Base-by-base conservation (phyloP, 2,329 filamentous ascomycete genomes). In the Anisogramma anomala region DNA sequence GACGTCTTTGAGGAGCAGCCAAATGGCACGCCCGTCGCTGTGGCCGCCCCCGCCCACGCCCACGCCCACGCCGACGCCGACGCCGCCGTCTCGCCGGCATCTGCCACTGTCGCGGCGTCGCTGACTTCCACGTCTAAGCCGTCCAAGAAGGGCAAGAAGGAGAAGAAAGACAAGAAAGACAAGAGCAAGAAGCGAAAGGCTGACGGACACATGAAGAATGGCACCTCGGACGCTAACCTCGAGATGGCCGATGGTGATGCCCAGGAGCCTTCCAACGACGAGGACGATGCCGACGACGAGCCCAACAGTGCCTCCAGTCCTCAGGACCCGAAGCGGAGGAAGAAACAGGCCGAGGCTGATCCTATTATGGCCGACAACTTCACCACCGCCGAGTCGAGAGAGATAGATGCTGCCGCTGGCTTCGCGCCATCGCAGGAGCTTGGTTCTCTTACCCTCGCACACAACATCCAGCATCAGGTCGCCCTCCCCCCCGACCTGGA, bases 391-490 rank as follows among this genome's bases (percentile, higher is more conserved):
- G 80, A 94, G 64, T 93, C 88, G 49, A 75, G 89, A 69, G 85
- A 96, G 62, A 74, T 98, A 28, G 85, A 83, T 17, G 82, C 81
- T 19, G 82, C 85, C 5, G 77, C 80, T 23, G 87, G 84, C 7
- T 70, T 79, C 41, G 66, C 72, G 13, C 50, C 70, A 68, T 46
- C 69, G 61, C 59, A 77, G 49, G 82, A 87, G 40, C 67, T 71
- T 20, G 69, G 77, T 34, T 77, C 82, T 5, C 77, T 98, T 20
- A 81, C 94, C 17, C 65, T 98, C 39, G 89, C 86, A 34, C 93
- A 98, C 67, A 94, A 98, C 66, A 94, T 98, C 53, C 88, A 94
- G 63, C 91, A 98, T 69, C 89, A 98, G 64, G 91, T 96, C 52
- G 85, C 91, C 10, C 71, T 98, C 15, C 91, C 91, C 2, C 88